These are phyloP conservation scores for Ogataea paraovalis DNA, from an alignment of 805 yeast genomes.

Conservation along the genomic window DNA sequence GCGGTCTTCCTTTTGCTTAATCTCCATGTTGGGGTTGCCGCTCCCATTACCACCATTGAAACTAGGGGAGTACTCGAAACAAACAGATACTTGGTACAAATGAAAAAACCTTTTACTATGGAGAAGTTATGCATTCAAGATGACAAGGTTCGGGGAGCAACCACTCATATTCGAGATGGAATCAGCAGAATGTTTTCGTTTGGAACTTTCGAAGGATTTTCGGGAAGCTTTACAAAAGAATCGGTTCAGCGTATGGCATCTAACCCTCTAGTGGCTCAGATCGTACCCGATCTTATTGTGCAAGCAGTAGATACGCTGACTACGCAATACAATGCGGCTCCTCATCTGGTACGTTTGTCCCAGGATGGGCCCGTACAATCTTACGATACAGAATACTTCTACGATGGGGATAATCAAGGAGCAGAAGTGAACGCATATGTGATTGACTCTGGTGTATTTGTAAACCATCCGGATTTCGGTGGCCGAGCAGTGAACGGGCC, in stretches of 20 bases:
- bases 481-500: slow-evolving; percentile 57
- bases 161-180: slow-evolving; percentile 42
- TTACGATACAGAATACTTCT: slow-evolving; percentile 41
- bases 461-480: slow-evolving; percentile 58
- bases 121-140: slow-evolving; percentile 47
- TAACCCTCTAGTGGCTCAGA: slow-evolving; percentile 63
- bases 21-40: not conserved
- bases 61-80: not conserved
- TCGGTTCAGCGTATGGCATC: slow-evolving; percentile 43
- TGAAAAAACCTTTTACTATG: slow-evolving; percentile 46
- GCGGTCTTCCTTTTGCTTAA: too few species aligned
- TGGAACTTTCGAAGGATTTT: slow-evolving; percentile 68
- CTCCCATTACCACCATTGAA: not conserved
- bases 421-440: slow-evolving; percentile 67
- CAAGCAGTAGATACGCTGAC: slow-evolving; percentile 45
- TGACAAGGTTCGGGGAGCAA: slow-evolving; percentile 24
- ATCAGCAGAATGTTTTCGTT: slow-evolving; percentile 55
- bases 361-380: slow-evolving; percentile 34
- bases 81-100: slow-evolving; percentile 43
- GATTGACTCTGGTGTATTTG: slow-evolving; percentile 78
- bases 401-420: slow-evolving; percentile 46
- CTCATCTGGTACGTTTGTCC: slow-evolving; percentile 62
- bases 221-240: slow-evolving; percentile 54
- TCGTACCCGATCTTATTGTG: slow-evolving; percentile 63
- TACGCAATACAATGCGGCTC: slow-evolving; percentile 37